phyloP scores from a whole-genome alignment of 495 filamentous ascomycete genomes.

The Penicilliopsis zonata region DNA sequence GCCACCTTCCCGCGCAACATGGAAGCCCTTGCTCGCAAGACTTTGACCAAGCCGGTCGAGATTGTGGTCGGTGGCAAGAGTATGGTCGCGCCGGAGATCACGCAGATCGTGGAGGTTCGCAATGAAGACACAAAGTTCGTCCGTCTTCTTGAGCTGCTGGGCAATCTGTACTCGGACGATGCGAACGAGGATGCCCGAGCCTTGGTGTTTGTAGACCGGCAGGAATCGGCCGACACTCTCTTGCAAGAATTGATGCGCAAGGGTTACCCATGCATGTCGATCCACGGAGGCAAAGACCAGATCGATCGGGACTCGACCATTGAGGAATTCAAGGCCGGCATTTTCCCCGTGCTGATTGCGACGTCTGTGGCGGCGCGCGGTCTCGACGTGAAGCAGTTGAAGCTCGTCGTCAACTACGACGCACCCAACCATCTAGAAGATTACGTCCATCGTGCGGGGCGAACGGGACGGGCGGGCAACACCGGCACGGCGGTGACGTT shows the following conservation, averaged over 20 bases:
- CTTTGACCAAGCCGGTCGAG: slow-evolving; percentile 74
- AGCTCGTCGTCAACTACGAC: slow-evolving; percentile 95
- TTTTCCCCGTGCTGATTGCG: slow-evolving; percentile 80
- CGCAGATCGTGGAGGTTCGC: slow-evolving; percentile 82
- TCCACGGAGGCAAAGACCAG: slow-evolving; percentile 94
- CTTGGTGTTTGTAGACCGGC: slow-evolving; percentile 88
- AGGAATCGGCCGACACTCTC: slow-evolving; percentile 84
- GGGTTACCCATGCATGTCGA: slow-evolving; percentile 89
- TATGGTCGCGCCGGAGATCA: slow-evolving; percentile 90
- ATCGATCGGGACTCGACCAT: slow-evolving; percentile 92
- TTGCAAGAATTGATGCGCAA: slow-evolving; percentile 73
- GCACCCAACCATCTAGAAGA: slow-evolving; percentile 95
- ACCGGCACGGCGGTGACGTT: slow-evolving; percentile 93
- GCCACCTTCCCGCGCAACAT: slow-evolving; percentile 94
- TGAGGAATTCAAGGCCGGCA: slow-evolving; percentile 85
- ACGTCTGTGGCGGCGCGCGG: slow-evolving; percentile 95
- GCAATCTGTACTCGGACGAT: slow-evolving; percentile 69
- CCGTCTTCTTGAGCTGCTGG: slow-evolving; percentile 73
- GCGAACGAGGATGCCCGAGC: slow-evolving; percentile 75
- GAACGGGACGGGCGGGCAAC: slow-evolving; percentile 91
- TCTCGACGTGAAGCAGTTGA: slow-evolving; percentile 91
- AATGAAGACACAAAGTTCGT: slow-evolving; percentile 75
- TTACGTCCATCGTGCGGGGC: slow-evolving; percentile 91
- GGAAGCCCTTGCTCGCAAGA: slow-evolving; percentile 82
- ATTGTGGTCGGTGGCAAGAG: slow-evolving; percentile 86